These are phyloP conservation scores for Phytophthora sp. DNA, from an alignment of 352 stramenopile species.

Conservation along the genomic window DNA sequence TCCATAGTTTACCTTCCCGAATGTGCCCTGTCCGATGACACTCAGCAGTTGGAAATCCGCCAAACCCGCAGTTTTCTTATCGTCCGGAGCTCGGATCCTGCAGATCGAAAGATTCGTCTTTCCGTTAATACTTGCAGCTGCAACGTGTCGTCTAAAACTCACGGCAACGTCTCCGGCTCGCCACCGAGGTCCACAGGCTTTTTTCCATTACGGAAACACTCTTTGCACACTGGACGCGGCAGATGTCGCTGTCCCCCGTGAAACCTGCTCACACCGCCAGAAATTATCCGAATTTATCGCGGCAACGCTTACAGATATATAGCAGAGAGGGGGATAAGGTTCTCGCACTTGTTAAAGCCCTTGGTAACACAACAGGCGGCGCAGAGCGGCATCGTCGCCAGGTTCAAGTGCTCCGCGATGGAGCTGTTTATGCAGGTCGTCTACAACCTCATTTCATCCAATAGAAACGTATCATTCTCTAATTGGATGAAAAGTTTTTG, in stretches of 20 bases:
- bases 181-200: conserved; percentile 40
- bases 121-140: conserved; percentile 1
- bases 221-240: conserved; percentile 70
- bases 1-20: conserved; percentile 53
- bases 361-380: conserved; percentile 72
- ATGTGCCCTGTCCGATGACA: conserved; percentile 93
- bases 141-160: neutral
- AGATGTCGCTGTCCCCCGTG: conserved; percentile 58
- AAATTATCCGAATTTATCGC: conserved; percentile 21
- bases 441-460: conserved; percentile 37
- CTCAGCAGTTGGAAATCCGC: conserved; percentile 97
- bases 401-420: conserved; percentile 20
- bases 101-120: neutral
- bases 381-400: conserved; percentile 68
- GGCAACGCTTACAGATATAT: neutral
- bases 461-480: neutral
- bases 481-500: conserved; percentile 24
- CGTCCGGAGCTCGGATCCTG: conserved; percentile 28
- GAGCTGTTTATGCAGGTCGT: conserved; percentile 11
- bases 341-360: conserved; percentile 77
- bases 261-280: conserved; percentile 54
- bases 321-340: neutral
- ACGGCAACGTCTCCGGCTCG: conserved; percentile 39
- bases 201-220: conserved; percentile 69
- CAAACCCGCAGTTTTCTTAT: conserved; percentile 67